phyloP scores from a whole-genome alignment of 176 grass and related monocot species.

The Chloris gayana region DNA sequence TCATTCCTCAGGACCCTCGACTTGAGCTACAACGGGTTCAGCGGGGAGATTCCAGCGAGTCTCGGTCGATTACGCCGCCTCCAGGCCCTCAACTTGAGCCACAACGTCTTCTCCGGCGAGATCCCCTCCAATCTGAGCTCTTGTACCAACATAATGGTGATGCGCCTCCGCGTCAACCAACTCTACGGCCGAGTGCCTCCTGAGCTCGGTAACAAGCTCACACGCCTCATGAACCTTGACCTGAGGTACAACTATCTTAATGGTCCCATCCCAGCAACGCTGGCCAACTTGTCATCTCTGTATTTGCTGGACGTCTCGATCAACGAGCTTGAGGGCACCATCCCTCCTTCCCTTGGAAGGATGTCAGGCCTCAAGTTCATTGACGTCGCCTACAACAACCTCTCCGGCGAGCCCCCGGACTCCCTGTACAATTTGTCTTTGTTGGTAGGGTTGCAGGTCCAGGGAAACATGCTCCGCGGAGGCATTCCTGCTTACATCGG shows the following conservation, averaged over 20 bases:
- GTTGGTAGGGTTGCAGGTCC: neutral
- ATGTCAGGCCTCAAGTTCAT: neutral
- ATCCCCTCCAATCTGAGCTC: neutral
- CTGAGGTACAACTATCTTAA: neutral
- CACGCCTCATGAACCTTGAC: fast-evolving
- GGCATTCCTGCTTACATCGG: neutral
- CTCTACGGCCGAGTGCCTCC: neutral
- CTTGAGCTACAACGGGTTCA: neutral
- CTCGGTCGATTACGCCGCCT: neutral
- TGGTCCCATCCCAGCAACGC: neutral
- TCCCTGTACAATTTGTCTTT: neutral
- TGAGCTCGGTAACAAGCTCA: neutral
- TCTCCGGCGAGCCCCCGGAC: neutral
- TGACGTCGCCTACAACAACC: neutral
- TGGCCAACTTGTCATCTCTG: slow-evolving; percentile 1
- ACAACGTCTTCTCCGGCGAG: neutral
- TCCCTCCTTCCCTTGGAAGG: neutral
- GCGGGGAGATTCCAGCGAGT: slow-evolving; percentile 2
- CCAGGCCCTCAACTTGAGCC: neutral
- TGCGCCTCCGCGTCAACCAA: fast-evolving
- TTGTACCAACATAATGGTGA: neutral
- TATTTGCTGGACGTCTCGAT: fast-evolving
- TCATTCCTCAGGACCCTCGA: neutral
- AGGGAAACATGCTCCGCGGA: neutral
- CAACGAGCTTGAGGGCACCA: neutral